These are phyloP conservation scores for Aureobasidium leucospermi DNA, from an alignment of 2,329 filamentous ascomycete genomes.

Conservation along the genomic window DNA sequence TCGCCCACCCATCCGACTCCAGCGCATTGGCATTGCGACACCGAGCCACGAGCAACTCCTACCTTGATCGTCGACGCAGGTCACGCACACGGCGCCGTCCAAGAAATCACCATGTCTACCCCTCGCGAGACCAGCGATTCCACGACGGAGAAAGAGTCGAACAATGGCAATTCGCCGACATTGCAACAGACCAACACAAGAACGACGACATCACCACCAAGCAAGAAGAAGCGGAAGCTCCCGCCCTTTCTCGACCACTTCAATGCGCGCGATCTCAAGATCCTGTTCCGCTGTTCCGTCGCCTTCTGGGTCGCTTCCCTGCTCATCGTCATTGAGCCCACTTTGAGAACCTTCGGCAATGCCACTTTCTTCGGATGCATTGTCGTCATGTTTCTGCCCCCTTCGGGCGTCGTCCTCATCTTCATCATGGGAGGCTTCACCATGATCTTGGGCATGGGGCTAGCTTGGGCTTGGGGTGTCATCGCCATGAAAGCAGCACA, in stretches of 20 bases:
- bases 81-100: not conserved
- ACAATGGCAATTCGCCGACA: not conserved
- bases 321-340: slow-evolving; percentile 12
- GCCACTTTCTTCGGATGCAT: slow-evolving; percentile 14
- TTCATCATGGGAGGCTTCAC: slow-evolving; percentile 7
- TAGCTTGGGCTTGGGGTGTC: slow-evolving; percentile 14
- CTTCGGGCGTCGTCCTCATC: slow-evolving; percentile 9
- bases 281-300: slow-evolving; percentile 13
- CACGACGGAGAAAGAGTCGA: slow-evolving; percentile 2
- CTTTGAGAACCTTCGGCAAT: slow-evolving; percentile 1
- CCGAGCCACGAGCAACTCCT: not conserved
- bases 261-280: slow-evolving; percentile 16
- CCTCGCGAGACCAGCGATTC: not conserved
- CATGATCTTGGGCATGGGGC: slow-evolving; percentile 13
- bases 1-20: not conserved
- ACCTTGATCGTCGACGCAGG: not conserved
- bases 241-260: slow-evolving; percentile 15
- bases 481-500: slow-evolving; percentile 12
- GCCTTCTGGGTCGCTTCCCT: slow-evolving; percentile 12
- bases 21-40: not conserved
- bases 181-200: slow-evolving; percentile 4
- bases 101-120: not conserved
- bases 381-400: slow-evolving; percentile 11
- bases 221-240: slow-evolving; percentile 5
- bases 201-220: not conserved